Conservation (phyloP, 805 yeast species). For the Yarrowia keelungensis region DNA sequence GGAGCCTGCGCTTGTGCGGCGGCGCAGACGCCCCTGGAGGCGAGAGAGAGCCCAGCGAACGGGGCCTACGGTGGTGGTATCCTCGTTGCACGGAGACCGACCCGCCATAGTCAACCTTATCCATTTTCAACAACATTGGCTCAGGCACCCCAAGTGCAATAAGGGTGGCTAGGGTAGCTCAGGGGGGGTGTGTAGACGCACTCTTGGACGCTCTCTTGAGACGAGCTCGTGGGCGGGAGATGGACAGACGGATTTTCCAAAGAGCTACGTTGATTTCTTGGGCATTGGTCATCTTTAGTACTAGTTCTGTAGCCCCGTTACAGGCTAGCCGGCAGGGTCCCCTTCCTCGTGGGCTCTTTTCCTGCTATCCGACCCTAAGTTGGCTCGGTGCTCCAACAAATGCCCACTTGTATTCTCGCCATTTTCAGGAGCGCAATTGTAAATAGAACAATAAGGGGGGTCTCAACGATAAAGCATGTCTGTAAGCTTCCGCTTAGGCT, state of each 20-base stretch:
- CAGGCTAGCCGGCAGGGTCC: conserved; percentile 30
- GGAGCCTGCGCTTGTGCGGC: neutral
- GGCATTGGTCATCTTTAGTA: conserved; percentile 31
- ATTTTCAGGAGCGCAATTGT: conserved; percentile 19
- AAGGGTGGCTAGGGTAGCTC: conserved; percentile 30
- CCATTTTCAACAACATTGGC: conserved; percentile 29
- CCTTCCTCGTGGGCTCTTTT: conserved; percentile 4
- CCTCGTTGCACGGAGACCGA: conserved; percentile 32
- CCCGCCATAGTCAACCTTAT: conserved; percentile 32
- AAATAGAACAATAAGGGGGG: conserved; percentile 24
- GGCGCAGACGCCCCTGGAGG: neutral
- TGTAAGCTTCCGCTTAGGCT: conserved; percentile 35
- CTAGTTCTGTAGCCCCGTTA: neutral
- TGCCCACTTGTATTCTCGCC: conserved; percentile 35
- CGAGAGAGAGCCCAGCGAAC: neutral
- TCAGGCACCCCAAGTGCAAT: conserved; percentile 15
- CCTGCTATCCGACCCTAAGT: conserved; percentile 26
- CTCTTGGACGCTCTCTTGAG: neutral
- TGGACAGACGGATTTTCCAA: conserved; percentile 1
- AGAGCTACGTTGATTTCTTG: conserved; percentile 1
- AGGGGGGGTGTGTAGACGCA: conserved; percentile 5
- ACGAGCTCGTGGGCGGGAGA: conserved; percentile 1
- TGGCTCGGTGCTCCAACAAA: conserved; percentile 22
- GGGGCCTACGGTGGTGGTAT: neutral
- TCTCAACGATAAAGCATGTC: conserved; percentile 11